Evolutionary conservation across 2,329 filamentous ascomycete species (phyloP).

Genomic region (Claviceps citrina): DNA sequence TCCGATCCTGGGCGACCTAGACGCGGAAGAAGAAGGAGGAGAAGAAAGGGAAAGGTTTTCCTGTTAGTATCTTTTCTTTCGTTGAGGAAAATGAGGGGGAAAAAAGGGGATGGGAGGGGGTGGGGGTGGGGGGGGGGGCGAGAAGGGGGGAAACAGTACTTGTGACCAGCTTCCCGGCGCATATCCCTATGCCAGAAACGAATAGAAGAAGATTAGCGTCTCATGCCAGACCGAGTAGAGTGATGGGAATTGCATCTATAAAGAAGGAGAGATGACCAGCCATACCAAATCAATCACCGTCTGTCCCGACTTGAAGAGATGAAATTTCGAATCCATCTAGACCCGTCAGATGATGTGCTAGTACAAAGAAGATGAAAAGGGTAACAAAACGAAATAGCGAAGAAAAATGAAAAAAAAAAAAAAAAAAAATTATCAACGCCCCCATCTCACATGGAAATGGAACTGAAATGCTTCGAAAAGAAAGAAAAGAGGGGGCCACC

Average conservation of each 20-base stretch:
- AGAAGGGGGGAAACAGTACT: slow-evolving; percentile 21
- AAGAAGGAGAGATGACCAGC: not conserved
- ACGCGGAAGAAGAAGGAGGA: not conserved
- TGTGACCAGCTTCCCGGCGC: slow-evolving; percentile 62
- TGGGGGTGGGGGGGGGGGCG: not conserved
- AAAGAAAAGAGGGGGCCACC: too few relatives aligned
- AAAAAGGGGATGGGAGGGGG: not conserved
- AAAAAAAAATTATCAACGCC: too few relatives aligned
- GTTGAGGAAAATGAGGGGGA: not conserved
- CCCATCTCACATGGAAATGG: too few relatives aligned
- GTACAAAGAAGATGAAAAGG: not conserved
- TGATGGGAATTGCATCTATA: too few relatives aligned
- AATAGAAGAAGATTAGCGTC: not conserved
- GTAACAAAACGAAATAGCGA: not conserved
- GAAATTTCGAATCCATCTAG: slow-evolving; percentile 70
- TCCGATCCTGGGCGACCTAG: slow-evolving; percentile 68
- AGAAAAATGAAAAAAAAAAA: too few relatives aligned
- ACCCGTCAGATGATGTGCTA: not conserved
- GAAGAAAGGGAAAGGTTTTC: too few relatives aligned
- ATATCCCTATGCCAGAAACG: slow-evolving; percentile 42
- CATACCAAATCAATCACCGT: slow-evolving; percentile 78
- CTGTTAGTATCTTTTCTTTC: not conserved
- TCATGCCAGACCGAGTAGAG: too few relatives aligned
- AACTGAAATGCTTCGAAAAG: too few relatives aligned
- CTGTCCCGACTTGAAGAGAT: slow-evolving; percentile 62